Conservation (phyloP, 2,329 filamentous ascomycete species). For the Xylaria sp. region DNA sequence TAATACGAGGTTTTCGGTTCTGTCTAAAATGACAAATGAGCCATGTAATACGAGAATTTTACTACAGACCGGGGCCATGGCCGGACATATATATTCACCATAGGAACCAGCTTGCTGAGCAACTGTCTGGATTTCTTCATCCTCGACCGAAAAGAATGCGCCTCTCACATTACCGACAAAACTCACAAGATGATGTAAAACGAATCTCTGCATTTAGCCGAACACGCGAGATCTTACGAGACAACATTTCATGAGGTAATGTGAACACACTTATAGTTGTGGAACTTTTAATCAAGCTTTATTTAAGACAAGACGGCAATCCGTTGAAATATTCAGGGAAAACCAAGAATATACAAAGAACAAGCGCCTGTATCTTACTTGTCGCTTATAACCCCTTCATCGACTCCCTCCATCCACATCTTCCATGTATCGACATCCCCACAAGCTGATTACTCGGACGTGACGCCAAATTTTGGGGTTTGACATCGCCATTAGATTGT, state of each 20-base stretch:
- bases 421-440: conserved; percentile 28
- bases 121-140: background rate
- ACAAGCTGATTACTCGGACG: conserved; percentile 23
- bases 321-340: conserved; percentile 18
- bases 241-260: background rate
- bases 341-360: conserved; percentile 20
- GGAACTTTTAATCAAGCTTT: conserved; percentile 12
- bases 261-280: background rate
- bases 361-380: background rate
- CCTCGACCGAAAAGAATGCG: background rate
- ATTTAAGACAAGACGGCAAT: conserved; percentile 22
- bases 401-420: conserved; percentile 12
- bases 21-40: no score
- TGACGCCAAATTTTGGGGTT: conserved; percentile 1
- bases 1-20: no score
- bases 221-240: no score
- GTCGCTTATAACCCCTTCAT: conserved; percentile 2
- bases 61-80: background rate
- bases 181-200: no score
- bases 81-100: background rate
- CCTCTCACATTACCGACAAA: background rate
- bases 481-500: conserved; percentile 20
- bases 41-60: conserved; percentile 15
- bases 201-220: no score
- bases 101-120: background rate